Conservation (phyloP, 768 basidiomycete species). For the Termitomyces sp. region DNA sequence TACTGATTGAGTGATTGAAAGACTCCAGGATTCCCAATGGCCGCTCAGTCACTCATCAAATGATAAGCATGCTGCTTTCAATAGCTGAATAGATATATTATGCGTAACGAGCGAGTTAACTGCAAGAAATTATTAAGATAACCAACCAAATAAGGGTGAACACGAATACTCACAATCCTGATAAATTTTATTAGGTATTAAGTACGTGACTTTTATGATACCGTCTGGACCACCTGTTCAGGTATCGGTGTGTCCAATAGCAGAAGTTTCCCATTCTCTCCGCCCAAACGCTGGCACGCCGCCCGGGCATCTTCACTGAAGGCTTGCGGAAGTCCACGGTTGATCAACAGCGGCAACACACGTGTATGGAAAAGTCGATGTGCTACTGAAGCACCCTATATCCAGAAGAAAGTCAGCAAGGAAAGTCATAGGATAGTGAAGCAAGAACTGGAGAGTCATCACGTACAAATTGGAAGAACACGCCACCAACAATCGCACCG, state of each 20-base stretch:
- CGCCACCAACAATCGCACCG: slow-evolving; percentile 3
- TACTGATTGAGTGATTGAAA: not conserved
- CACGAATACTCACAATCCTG: slow-evolving; percentile 12
- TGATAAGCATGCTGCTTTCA: not conserved
- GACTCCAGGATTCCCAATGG: too few relatives aligned
- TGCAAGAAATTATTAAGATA: slow-evolving; percentile 6
- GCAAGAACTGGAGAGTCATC: not conserved
- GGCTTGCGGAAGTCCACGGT: not conserved
- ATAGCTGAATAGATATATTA: slow-evolving; percentile 10
- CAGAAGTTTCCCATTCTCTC: slow-evolving; percentile 31
- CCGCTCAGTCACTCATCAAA: not conserved
- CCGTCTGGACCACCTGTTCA: not conserved
- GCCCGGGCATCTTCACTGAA: not conserved
- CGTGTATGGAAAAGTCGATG: slow-evolving; percentile 1
- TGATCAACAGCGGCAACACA: not conserved
- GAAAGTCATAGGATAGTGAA: not conserved
- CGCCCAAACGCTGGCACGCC: slow-evolving; percentile 38
- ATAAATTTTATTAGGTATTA: slow-evolving; percentile 12
- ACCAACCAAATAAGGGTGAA: slow-evolving; percentile 7
- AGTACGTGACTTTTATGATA: slow-evolving; percentile 3
- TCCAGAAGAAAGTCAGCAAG: not conserved
- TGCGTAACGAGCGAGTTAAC: slow-evolving; percentile 4
- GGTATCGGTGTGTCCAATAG: slow-evolving; percentile 5
- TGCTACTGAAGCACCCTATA: slow-evolving; percentile 1
- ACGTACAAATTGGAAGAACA: slow-evolving; percentile 75